Base-by-base conservation (phyloP, 2,329 filamentous ascomycete species). In the Myriosclerotinia scirpicola region DNA sequence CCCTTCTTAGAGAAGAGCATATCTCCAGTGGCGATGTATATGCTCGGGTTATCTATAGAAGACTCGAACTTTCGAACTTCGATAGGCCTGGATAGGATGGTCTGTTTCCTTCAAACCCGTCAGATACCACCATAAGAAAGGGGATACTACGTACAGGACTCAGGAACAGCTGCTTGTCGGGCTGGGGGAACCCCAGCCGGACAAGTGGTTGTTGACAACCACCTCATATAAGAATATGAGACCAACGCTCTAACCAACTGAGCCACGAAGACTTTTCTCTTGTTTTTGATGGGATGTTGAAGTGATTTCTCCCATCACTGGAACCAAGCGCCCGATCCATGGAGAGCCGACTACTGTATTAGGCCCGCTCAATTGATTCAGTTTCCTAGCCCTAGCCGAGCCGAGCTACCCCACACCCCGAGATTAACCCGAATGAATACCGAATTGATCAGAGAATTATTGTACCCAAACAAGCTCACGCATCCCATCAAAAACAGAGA, bases 241-340 rank as follows among this genome's bases (percentile, higher is more conserved):
- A 79, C 78, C 77, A 77, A 79, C 78, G 77, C 77, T 79, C 76
- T 79, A 77, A 76, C 77, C 77, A 78, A 79, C 78, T 78, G 76
- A 79, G 78, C 77, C 77, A 79, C 75, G 72, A 77, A 79, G 75
- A 78, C 77, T 54, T 59, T 60, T 34, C 54, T 5, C 40, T 40
- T 56, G 8, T 42, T 38, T 36, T 20, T 38, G 54, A 26, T 56
- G n/a, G 5, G n/a, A 26, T 26, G 26, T 26, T 26, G 26, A 26
- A 26, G 26, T 26, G 26, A 26, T 9, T 48, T n/a, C 44, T 48
- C 9, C 20, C 8, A 48, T 48, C 44, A 48, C 20, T 48, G 9
- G 20, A n/a, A n/a, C n/a, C n/a, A n/a, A n/a, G n/a, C n/a, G n/a
- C n/a, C n/a, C n/a, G n/a, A n/a, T n/a, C n/a, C n/a, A n/a, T n/a